Conservation (phyloP, 1,139 yeast species). For the Pichia sp. region DNA sequence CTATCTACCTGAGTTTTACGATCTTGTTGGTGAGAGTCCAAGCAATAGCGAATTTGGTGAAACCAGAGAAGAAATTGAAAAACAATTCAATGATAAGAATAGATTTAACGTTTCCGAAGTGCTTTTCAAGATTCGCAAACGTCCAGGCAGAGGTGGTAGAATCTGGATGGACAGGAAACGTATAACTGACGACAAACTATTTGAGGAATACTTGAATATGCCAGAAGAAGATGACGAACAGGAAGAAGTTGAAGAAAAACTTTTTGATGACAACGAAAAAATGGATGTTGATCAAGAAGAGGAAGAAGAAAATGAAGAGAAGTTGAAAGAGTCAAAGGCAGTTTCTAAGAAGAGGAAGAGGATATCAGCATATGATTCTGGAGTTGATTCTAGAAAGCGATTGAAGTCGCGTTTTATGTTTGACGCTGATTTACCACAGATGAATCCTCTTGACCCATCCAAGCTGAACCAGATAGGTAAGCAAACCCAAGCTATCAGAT, state of each 20-base stretch:
- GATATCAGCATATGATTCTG: conserved; percentile 53
- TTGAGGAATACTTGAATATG: conserved; percentile 39
- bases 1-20: conserved; percentile 44
- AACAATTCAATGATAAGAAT: conserved; percentile 37
- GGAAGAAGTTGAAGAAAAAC: conserved; percentile 29
- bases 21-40: conserved; percentile 41
- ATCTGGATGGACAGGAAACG: conserved; percentile 65
- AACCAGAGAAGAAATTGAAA: conserved; percentile 10
- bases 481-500: conserved; percentile 83
- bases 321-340: conserved; percentile 24
- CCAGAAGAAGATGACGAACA: conserved; percentile 24
- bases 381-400: conserved; percentile 50
- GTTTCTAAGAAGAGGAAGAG: conserved; percentile 8
- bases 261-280: conserved; percentile 14
- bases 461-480: conserved; percentile 76
- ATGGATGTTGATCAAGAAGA: conserved; percentile 22
- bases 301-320: conserved; percentile 18
- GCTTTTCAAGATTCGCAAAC: conserved; percentile 62
- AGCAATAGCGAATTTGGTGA: conserved; percentile 20
- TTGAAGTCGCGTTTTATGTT: conserved; percentile 71
- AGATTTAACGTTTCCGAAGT: conserved; percentile 48
- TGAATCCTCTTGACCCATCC: conserved; percentile 63
- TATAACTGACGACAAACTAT: conserved; percentile 41
- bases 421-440: conserved; percentile 59
- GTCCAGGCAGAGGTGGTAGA: conserved; percentile 71